Base-by-base conservation (phyloP, 352 stramenopile genomes). In the Globisporangium yorkense region DNA sequence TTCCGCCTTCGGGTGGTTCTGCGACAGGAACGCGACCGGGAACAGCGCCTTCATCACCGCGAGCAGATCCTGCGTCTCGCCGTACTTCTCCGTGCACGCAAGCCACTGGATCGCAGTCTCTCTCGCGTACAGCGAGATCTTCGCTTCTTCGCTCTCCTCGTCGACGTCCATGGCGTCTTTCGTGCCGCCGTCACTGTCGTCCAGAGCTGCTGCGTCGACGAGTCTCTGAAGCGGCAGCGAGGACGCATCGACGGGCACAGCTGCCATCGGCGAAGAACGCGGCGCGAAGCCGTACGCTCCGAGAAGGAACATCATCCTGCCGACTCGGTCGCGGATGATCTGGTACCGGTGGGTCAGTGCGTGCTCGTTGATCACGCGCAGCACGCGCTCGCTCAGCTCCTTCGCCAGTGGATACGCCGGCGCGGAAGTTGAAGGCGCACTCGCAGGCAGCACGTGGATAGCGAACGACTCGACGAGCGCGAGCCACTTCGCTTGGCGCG, bases 21-120 rank as follows among this genome's bases (percentile, higher is more conserved):
- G 83, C 20, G 74, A 76, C 13, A 85, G 60, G 44, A 92, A 77
- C 44, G 75, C 80, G n/a, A 90, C 62, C 1, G 83, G 71, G 18
- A 90, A 78, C 12, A 92, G 59, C 6, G 69, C 54, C 16, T 74
- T 54, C 31, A 89, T 66, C 8, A 87, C 60, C n/a, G 60, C 54
- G 20, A 73, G 39, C 33, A 89, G 56, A 46, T 88, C 71, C 0
- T 29, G 37, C 9, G 66, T 68, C 24, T 89, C 77, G 2, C 78
- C 83, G 44, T 73, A 57, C 31, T 74, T 77, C 33, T 88, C 75
- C 1, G 69, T 76, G 21, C 61, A 79, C 18, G 67, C 66, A 5
- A 92, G 59, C 83, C 81, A 89, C 54, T 84, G 66, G 65, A 92
- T 87, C 16, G 80, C 71, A 10, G 78, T 89, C 57, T 92, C 82